Evolutionary conservation across 345 rosid species (phyloP), one percentile per base, ranked within the genome.

Genomic region (Brassica cretica): DNA sequence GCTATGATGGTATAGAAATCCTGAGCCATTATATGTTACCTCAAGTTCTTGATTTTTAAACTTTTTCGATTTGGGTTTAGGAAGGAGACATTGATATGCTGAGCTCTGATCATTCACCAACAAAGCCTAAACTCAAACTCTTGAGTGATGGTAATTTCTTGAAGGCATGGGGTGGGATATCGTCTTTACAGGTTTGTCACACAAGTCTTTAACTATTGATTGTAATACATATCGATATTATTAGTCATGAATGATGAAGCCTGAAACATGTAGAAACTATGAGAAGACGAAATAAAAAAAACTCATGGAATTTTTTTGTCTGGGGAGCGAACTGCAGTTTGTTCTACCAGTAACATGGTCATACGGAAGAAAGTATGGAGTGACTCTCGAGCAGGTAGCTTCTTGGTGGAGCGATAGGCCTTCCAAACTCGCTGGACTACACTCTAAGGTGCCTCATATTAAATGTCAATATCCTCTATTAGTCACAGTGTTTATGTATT

Each of bases 161-260:
- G 86, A 88, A 76, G 79, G 99, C 98, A 75, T 95, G 99, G 99
- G 99, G 99, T 65, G 98, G 99, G 56, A 89, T 95, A 76, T 95
- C 99, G 15, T 91, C 97, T 74, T 82, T 95, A 86, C 98, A 94
- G 98, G 98, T 94, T 68, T 2, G 71, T 84, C 86, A 82, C 92
- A 89, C 92, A 89, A 93, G 90, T 94, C 58, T 46, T 68, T 29
- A 19, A 60, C 35, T 66, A 64, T 64, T 6, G 8, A 64, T 41
- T 70, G 60, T 37, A 24, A 2, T 33, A 70, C 75, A 10, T 33
- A 24, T 14, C 21, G 3, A 65, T 65, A 56, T 58, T 37, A 2
- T 39, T 64, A 24, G 71, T 18, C 68, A 14, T 12, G 69, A 59
- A 25, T 25, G 29, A 25, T 66, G 62, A 66, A 66, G 73, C 44